phyloP scores from a whole-genome alignment of 1,284 basidiomycete species.

The Spongiforma sp. region DNA sequence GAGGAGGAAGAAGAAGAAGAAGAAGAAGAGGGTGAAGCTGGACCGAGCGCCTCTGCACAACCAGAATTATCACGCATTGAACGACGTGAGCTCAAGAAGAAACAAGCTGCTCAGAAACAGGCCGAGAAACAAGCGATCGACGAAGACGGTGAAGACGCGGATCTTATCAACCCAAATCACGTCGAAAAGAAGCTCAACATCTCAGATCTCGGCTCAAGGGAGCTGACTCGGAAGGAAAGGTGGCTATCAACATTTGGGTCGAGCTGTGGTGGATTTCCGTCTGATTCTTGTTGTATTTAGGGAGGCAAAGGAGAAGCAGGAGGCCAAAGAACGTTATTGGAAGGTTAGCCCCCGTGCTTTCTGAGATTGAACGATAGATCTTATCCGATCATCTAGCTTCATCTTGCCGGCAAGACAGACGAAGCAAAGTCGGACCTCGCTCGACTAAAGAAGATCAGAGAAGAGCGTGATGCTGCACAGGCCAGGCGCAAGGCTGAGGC shows the following conservation, averaged over 20 bases:
- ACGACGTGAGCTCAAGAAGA: conserved; percentile 76
- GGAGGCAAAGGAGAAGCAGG: conserved; percentile 89
- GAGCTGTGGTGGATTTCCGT: conserved; percentile 3
- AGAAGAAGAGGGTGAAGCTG: conserved; percentile 39
- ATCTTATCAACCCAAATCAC: conserved; percentile 76
- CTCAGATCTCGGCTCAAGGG: conserved; percentile 60
- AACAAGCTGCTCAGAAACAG: conserved; percentile 55
- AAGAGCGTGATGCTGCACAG: conserved; percentile 84
- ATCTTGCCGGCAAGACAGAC: conserved; percentile 82
- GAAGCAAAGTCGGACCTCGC: conserved; percentile 88
- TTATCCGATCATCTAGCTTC: conserved; percentile 51
- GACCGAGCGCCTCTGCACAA: conserved; percentile 37
- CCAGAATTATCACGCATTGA: conserved; percentile 68
- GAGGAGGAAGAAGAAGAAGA: conserved; percentile 44
- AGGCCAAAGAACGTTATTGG: conserved; percentile 85
- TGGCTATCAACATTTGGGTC: conserved; percentile 38
- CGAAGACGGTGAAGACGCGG: conserved; percentile 59
- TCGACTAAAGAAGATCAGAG: conserved; percentile 84
- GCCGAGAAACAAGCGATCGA: conserved; percentile 47
- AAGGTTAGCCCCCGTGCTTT: conserved; percentile 53
- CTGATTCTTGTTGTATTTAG: conserved; percentile 45
- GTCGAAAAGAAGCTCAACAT: conserved; percentile 69
- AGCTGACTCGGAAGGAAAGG: conserved; percentile 75
- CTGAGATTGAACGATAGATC: not conserved
- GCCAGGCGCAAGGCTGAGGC: conserved; percentile 86